Evolutionary conservation across 2,329 filamentous ascomycete genomes (phyloP), one percentile per base, ranked within the genome.

Genomic region (Ascochyta pisi): DNA sequence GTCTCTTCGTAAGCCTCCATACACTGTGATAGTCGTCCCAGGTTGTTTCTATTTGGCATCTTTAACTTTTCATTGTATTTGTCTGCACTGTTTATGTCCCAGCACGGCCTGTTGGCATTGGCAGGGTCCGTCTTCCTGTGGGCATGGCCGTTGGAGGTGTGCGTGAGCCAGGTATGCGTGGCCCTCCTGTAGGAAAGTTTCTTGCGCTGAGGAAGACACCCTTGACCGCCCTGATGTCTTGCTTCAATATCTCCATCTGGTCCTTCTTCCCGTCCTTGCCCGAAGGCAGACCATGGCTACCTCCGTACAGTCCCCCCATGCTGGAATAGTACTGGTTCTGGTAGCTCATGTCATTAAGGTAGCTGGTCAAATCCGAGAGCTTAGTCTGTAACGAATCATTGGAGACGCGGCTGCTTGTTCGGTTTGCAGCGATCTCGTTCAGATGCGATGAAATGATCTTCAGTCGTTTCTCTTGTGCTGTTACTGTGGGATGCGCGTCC

Each of bases 221-320:
- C 79, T 96, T 96, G 38, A 95, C 85, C 53, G 89, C 84, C 61
- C 91, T 80, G 47, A 96, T 93, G 58, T 89, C 90, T 61, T 86
- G 86, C 77, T 90, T 90, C 19, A 90, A 81, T 69, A 84, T 86
- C 60, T 86, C 86, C 65, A 92, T 87, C 75, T 90, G 89, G 74
- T 94, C 90, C 24, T 83, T 80, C 62, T 83, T 81, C 58, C 86
- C 83, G 27, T 83, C 83, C 65, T 86, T 86, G 45, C 76, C 74
- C 41, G 62, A 65, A 1, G 65, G 58, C 15, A 66, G 33, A 5
- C 70, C 70, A 39, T 66, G 72, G 37, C 61, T 66, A 31, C 61
- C 54, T 38, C 66, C 66, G 50, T 74, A 74, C 9, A 74, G 62
- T 73, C 79, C 74, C 13, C 60, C 60, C 57, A 66, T 66, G 16